Conservation (phyloP, 352 stramenopile genomes). For the Thraustochytrium sp. region DNA sequence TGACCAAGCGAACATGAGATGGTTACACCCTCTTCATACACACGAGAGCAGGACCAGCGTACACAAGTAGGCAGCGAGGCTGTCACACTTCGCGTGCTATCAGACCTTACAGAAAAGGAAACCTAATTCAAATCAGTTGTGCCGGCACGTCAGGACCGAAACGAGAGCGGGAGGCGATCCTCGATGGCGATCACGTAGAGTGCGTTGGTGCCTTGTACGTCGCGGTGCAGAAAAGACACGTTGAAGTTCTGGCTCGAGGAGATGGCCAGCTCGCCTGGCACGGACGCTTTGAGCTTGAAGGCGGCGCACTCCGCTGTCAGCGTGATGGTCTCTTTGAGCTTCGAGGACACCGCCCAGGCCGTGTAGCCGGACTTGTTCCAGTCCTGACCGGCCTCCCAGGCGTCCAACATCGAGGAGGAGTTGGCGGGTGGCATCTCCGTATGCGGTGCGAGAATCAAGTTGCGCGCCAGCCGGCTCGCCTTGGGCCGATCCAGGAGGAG, state of each 20-base stretch:
- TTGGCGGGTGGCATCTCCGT: constrained; percentile 1
- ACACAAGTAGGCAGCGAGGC: too few species aligned
- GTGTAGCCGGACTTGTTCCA: constrained; percentile 33
- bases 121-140: too few species aligned
- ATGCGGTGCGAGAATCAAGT: neutral
- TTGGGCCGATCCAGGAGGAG: neutral
- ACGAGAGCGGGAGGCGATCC: neutral
- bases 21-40: too few species aligned
- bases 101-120: too few species aligned
- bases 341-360: constrained; percentile 1
- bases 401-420: neutral
- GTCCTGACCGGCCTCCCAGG: neutral
- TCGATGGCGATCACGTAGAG: constrained; percentile 25
- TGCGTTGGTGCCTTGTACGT: constrained; percentile 3
- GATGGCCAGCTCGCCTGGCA: constrained; percentile 9
- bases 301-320: neutral
- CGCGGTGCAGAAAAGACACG: constrained; percentile 1
- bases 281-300: neutral
- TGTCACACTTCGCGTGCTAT: too few species aligned
- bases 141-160: neutral
- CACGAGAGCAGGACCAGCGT: too few species aligned
- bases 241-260: constrained; percentile 4
- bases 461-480: neutral
- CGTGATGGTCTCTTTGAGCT: neutral
- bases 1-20: too few species aligned